Evolutionary conservation across 495 filamentous ascomycete genomes (phyloP), one percentile per base, ranked within the genome.

Genomic region (Pseudoneurospora amorphoporcata): DNA sequence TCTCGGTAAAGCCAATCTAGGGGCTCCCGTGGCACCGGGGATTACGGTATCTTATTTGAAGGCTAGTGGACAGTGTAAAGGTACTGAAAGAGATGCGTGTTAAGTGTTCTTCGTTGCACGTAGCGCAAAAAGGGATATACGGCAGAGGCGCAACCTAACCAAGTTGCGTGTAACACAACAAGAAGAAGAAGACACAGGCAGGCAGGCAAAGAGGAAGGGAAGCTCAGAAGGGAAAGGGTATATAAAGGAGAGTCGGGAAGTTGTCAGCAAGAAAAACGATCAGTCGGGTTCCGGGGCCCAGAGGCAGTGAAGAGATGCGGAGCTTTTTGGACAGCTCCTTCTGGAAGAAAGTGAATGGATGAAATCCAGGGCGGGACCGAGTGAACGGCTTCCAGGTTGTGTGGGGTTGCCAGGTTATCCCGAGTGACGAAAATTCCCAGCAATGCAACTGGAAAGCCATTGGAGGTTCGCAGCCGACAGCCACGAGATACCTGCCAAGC

Each of bases 401-500:
- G 47, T 58, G 47, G 47, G 47, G 47, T 58, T 53, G 45, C 45
- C n/a, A 47, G 43, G 43, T 47, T 43, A 42, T 42, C 40, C 70
- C 68, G 47, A 73, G 74, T 74, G 73, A 76, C 75, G 72, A 74
- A 76, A 74, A 76, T 69, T 40, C 72, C 69, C 47, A 71, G 43
- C 73, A 69, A 71, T 61, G 72, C 75, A 70, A 69, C 47, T 58
- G 47, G 19, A 58, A 58, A 58, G 23, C 23, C 47, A 58, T 32
- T 32, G 47, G 10, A 58, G 23, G 23, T 58, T 58, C 32, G 23
- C 47, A 58, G 43, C 43, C 43, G 43, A 47, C 43, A 47, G 47
- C 47, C 47, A 12, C 47, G 23, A 58, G 47, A 58, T 58, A 4
- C 47, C 47, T 61, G 53, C 53, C 53, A 61, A 61, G 53, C 53